phyloP scores from a whole-genome alignment of 2,329 filamentous ascomycete species.

The Trichoderma sp. region DNA sequence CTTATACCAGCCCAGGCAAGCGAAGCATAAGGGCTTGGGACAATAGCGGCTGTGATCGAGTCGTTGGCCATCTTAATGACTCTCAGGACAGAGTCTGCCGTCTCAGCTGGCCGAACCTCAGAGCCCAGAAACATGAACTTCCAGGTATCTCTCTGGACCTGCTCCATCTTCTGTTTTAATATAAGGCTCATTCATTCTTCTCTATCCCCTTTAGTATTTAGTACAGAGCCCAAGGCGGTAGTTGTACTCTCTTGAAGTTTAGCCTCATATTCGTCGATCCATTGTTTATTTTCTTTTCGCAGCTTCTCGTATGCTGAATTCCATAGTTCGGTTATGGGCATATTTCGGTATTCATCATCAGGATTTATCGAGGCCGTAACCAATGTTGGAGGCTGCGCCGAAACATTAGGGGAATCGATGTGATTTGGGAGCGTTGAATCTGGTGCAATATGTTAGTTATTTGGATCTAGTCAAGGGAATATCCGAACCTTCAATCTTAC shows the following conservation, averaged over 20 bases:
- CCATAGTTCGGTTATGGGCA: background rate
- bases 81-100: background rate
- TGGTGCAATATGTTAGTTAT: background rate
- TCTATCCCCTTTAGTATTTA: background rate
- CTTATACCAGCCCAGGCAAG: background rate
- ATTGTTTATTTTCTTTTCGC: background rate
- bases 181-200: background rate
- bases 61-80: background rate
- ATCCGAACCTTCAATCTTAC: background rate
- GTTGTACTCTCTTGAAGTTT: background rate
- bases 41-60: background rate
- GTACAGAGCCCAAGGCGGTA: background rate
- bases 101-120: background rate
- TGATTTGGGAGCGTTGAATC: background rate
- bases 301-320: conserved; percentile 1
- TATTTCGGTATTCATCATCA: background rate
- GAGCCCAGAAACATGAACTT: background rate
- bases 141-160: background rate
- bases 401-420: background rate
- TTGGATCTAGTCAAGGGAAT: background rate
- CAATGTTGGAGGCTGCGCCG: background rate
- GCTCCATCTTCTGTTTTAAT: background rate
- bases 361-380: background rate
- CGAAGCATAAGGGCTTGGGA: background rate
- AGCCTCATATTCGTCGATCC: background rate